These are phyloP conservation scores for Penicillium janthinellum DNA, from an alignment of 2,329 filamentous ascomycete genomes.

Conservation along the genomic window DNA sequence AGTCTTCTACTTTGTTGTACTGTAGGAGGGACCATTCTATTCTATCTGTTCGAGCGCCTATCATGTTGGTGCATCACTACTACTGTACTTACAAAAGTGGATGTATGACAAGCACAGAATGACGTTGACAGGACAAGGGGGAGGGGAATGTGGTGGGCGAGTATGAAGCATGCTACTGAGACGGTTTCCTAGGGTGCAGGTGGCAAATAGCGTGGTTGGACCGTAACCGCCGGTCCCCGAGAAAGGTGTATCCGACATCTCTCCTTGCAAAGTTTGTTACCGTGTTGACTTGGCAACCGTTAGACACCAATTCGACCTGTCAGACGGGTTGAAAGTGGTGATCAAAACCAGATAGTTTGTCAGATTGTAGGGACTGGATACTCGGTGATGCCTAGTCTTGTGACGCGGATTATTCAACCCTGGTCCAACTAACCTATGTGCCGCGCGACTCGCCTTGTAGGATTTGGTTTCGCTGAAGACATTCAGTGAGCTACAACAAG, in stretches of 20 bases:
- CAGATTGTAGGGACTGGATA: background rate
- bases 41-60: no score
- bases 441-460: background rate
- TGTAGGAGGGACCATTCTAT: no score
- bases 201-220: background rate
- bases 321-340: background rate
- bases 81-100: no score
- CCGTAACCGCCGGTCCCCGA: background rate
- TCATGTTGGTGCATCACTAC: no score
- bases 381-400: background rate
- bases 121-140: constrained; percentile 1
- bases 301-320: constrained; percentile 5
- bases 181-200: background rate
- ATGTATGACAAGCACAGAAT: background rate
- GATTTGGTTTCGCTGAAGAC: no score
- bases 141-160: background rate
- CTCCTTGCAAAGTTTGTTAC: background rate
- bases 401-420: background rate
- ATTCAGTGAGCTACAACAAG: background rate
- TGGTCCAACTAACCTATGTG: no score
- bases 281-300: constrained; percentile 10
- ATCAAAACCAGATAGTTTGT: background rate
- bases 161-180: background rate
- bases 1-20: background rate
- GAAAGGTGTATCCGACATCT: background rate